Evolutionary conservation across 345 rosid genomes (phyloP), one percentile per base, ranked within the genome.

Genomic region (Populus davidiana): DNA sequence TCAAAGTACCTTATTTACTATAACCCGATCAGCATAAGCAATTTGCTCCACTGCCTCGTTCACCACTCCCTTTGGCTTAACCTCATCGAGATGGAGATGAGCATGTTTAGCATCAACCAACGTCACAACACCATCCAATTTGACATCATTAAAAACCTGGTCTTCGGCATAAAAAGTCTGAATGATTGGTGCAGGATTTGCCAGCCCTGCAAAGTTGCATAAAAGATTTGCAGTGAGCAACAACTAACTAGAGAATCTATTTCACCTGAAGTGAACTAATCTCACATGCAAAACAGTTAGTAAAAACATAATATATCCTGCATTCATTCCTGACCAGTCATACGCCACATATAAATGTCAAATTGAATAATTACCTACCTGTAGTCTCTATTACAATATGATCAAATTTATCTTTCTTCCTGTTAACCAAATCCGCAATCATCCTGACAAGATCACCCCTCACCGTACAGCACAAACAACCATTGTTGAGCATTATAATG

Each of bases 41-140:
- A 96, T 96, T 88, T 96, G 99, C 86, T 96, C 97, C 64, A 92
- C 82, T 62, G 99, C 98, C 91, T 96, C 99, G 78, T 96, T 93
- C 75, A 96, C 98, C 20, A 92, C 90, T 82, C 99, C 98, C 76
- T 92, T 75, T 35, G 97, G 97, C 78, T 96, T 93, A 69, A 89
- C 94, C 79, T 93, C 98, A 66, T 92, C 91, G 54, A 93, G 86
- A 83, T 92, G 99, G 78, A 93, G 86, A 72, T 71, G 72, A 82
- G 89, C 98, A 86, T 96, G 99, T 81, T 96, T 96, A 67, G 99
- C 94, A 87, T 96, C 99, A 69, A 93, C 99, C 67, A 96, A 85
- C 49, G 99, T 96, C 62, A 96, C 94, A 73, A 93, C 98, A 21
- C 97, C 97, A 62, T 93, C 99, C 86, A 96, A 82, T 84, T 96